Percentiles rank a stretch among this genome's conserved stretches.
Conservation (phyloP, 2,329 filamentous ascomycete species). For the Pleochaeta shiraiana region DNA sequence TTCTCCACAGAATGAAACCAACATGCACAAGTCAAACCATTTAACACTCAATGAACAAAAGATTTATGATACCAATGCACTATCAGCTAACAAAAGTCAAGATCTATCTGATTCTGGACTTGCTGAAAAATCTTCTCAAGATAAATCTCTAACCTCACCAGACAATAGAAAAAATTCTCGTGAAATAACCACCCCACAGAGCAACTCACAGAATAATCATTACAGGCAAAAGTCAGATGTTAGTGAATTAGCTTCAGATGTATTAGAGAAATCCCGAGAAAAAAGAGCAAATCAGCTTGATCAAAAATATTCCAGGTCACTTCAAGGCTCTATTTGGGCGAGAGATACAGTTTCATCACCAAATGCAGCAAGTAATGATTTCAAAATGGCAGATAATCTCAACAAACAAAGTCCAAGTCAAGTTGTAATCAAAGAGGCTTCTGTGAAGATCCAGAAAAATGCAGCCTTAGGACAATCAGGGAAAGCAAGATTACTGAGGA, state of each 20-base stretch:
- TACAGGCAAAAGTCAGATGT: background rate
- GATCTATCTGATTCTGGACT: background rate
- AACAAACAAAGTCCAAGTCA: no score
- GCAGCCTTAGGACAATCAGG: background rate
- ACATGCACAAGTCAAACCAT: background rate
- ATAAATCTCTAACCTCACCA: background rate
- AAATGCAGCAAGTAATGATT: background rate
- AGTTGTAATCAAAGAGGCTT: background rate
- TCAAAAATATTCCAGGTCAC: background rate
- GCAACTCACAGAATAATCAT: background rate
- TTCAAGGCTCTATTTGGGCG: background rate
- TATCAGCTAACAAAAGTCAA: background rate
- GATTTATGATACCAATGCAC: no score
- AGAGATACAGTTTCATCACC: background rate
- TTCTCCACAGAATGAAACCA: constrained; percentile 6
- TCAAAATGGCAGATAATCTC: background rate
- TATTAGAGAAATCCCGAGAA: background rate
- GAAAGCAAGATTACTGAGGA: background rate
- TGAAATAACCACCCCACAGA: no score
- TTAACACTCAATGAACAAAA: background rate
- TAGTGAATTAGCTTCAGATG: background rate
- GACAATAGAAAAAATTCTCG: background rate
- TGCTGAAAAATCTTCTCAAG: background rate
- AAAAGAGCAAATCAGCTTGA: background rate
- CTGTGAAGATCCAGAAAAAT: background rate